Evolutionary conservation across 192 early-diverging fungal genomes (phyloP), one percentile per base, ranked within the genome.

Genomic region (Entophlyctis helioformis): DNA sequence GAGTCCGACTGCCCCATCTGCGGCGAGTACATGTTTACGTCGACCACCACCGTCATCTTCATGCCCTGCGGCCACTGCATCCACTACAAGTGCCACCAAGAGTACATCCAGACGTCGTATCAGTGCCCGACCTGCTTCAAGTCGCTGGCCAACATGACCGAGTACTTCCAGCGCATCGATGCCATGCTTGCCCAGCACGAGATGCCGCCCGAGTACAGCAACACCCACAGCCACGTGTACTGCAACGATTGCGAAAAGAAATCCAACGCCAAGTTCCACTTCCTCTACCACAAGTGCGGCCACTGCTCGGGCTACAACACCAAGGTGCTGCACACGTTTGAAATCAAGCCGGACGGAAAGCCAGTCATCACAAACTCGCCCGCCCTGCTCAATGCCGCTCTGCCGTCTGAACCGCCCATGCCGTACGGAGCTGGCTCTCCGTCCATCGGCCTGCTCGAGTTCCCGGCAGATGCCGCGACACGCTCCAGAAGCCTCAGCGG

Each of bases 1-100:
- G 88, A 93, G 49, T 75, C 80, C 44, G 85, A 96, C 57, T 98
- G 94, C 47, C 91, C 91, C 4, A 93, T 98, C 44, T 98, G 94
- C 67, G 88, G 89, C 21, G 91, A 98, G 52, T 84, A 82, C 57
- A 81, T 98, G 71, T 89, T 91, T 43, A 94, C 85, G 8, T 91
- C 87, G 2, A 81, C 81, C 1, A 72, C 74, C 9, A 72, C 71
- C 0, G 80, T 91, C 2, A 85, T 85, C 13, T 87, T 86, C 57
- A 87, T 89, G 88, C 76, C 76, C 1, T 98, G 94, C 57, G 83
- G 86, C 2, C 94, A 98, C 52, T 79, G 84, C 48, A 90, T 98
- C 39, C 94, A 98, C 60, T 70, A 84, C 44, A 70, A 66, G 32
- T 98, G 94, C 49, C 73, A 90, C 46, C 62, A 79, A 36, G 73